Base-by-base conservation (phyloP, 371 early-diverging fungal species). In the Capniomyces stellatus region DNA sequence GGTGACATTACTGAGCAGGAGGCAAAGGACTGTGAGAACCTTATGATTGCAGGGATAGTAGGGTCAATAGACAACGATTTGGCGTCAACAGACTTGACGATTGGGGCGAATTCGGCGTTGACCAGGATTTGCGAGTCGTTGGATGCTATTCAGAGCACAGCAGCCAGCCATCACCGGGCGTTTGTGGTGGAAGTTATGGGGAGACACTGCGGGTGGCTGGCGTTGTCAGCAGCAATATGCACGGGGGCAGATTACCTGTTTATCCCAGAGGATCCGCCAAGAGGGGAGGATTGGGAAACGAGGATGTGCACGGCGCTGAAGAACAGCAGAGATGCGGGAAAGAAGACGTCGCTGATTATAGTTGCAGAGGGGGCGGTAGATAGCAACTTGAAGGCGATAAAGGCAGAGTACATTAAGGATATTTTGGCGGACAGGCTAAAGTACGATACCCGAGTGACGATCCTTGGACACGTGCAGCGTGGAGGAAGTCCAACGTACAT, bases 161-260 rank as follows among this genome's bases (percentile, higher is more conserved):
- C 99, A 28, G 72, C 79, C 27, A 95, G 95, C 46, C 99, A 98
- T 68, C 83, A 87, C 48, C 85, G 99, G 52, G 94, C 95, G 1
- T 98, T 99, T 68, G 94, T 99, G 0, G 81, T 99, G 40, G 99
- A 99, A 68, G 98, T 97, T 15, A 99, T 99, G 99, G 99, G 99
- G 10, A 81, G 98, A 51, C 89, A 95, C 63, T 99, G 99, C 66
- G 99, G 99, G 29, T 99, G 98, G 98, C 73, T 99, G 24, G 95
- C 95, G n/a, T 71, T 98, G 19, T 91, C 89, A 85, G 89, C 98
- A 6, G 95, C 87, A 4, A 86, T 98, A 63, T 84, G 88, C 43
- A 80, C 82, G 3, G 88, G 93, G 41, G 98, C 99, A 46, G 98
- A 98, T 64, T 98, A 89, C 75, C 81, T 97, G 41, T 93, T 98